Conservation (phyloP, 2,329 filamentous ascomycete genomes). For the Dactylellina cionopaga region DNA sequence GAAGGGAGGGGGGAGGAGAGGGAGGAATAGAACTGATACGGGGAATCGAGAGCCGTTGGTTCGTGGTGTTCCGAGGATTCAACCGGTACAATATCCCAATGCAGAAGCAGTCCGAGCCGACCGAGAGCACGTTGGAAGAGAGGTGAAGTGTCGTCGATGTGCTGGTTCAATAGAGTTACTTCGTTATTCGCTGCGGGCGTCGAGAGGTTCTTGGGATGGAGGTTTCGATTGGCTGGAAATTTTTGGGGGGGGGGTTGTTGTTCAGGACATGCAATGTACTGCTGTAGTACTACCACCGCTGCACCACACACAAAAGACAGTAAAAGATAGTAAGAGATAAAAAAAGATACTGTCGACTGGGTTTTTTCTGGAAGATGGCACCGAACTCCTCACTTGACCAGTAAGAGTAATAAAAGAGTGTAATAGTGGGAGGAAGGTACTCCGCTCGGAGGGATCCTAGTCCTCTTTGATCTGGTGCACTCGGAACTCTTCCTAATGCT, state of each 20-base stretch:
- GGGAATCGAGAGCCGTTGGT: conserved; percentile 22
- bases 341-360: too few species aligned
- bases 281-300: neutral
- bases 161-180: conserved; percentile 34
- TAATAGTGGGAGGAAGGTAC: neutral
- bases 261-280: conserved; percentile 1
- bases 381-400: conserved; percentile 2
- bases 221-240: conserved; percentile 49
- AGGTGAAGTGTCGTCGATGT: conserved; percentile 52
- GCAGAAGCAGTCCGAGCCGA: conserved; percentile 39
- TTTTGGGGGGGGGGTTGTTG: conserved; percentile 13
- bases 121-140: conserved; percentile 14
- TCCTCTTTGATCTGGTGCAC: conserved; percentile 10
- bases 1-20: conserved; percentile 3
- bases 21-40: conserved; percentile 16
- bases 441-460: neutral
- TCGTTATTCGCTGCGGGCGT: conserved; percentile 18
- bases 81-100: conserved; percentile 31
- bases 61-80: conserved; percentile 15
- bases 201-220: neutral
- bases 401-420: neutral
- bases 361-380: conserved; percentile 2
- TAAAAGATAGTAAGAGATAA: too few species aligned
- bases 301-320: too few species aligned
- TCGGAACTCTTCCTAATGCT: conserved; percentile 17